Base-by-base conservation (phyloP, 805 yeast genomes). In the Isabelozyma pseudorhagii region DNA sequence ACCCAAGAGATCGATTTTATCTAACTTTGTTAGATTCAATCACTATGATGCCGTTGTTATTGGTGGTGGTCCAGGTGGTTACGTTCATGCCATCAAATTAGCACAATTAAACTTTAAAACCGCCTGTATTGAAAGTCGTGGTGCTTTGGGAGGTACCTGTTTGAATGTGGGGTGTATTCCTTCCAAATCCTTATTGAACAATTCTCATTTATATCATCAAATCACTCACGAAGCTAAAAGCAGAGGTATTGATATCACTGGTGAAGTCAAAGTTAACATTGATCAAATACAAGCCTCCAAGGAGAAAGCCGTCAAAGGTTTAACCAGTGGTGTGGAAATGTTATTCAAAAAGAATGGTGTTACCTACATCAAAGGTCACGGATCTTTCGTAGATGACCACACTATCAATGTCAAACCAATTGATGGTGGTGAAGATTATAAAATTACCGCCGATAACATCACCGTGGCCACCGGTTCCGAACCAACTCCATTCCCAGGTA, bases 21-120 rank as follows among this genome's bases (percentile, higher is more conserved):
- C 60, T 51, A 72, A 71, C 54, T 72, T 72, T 53, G 64, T 69
- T 56, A 67, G 79, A 65, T 67, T 58, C 58, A 69, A 68, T 51
- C 85, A 85, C 65, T 94, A 89, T 68, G 98, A 94, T 64, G 82
- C 94, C 48, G 96, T 93, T 48, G 89, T 94, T 61, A 87, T 94
- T 65, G 99, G 99, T 60, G 98, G 97, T 62, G 99, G 99, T 51
- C 99, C 99, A 59, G 99, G 98, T 72, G 99, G 99, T 54, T 94
- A 94, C 71, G 94, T 94, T 61, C 98, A 97, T 49, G 99, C 99
- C 64, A 94, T 94, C 71, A 93, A 90, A 73, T 97, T 97, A 52
- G 99, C 99, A 46, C 99, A 94, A 78, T 79, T 92, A 53, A 97
- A 97, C 40, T 81, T 79, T 61, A 85, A 92, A 72, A 90, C 97